Base-by-base conservation (phyloP, 2,329 filamentous ascomycete genomes). In the Penicillium verrucosum region DNA sequence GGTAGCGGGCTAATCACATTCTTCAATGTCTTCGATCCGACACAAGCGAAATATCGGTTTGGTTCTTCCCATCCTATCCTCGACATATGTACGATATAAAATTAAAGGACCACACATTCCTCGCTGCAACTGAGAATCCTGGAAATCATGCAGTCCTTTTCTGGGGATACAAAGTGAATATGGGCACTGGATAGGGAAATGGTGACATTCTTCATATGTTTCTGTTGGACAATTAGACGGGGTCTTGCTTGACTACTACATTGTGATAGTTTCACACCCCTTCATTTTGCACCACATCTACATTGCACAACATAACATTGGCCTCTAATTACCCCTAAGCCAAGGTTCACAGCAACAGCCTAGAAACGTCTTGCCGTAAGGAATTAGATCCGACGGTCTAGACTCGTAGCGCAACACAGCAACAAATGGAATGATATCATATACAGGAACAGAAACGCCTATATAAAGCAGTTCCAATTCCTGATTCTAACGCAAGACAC, bases 191-290 rank as follows among this genome's bases (percentile, higher is more conserved):
- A 29, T 30, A 48, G 45, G 32, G 18, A 38, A 25, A 29, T 32
- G 36, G 36, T 51, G 29, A 48, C 52, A 56, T 56, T 60, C 48
- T 56, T 45, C 40, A 32, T 29, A 16, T 41, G 11, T 32, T 50
- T 52, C 41, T 11, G n/a, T 32, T 40, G 18, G 7, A 38, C 21
- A 21, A 44, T 38, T 43, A 12, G 41, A 51, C 6, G 10, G 8
- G 11, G 16, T 47, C 12, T 14, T n/a, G n/a, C 27, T 42, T 34
- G 21, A 18, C 11, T 27, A 47, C 18, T 40, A 48, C 44, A 52
- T 51, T 44, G 53, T 48, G 25, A 32, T 30, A 49, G 45, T 51
- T 14, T 18, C n/a, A 25, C 23, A 53, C 12, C 49, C 59, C 47
- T 59, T 45, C 29, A 46, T 51, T 51, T 37, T 29, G 25, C 51